phyloP scores from a whole-genome alignment of 192 early-diverging fungal genomes.

The Coemansia sp. region DNA sequence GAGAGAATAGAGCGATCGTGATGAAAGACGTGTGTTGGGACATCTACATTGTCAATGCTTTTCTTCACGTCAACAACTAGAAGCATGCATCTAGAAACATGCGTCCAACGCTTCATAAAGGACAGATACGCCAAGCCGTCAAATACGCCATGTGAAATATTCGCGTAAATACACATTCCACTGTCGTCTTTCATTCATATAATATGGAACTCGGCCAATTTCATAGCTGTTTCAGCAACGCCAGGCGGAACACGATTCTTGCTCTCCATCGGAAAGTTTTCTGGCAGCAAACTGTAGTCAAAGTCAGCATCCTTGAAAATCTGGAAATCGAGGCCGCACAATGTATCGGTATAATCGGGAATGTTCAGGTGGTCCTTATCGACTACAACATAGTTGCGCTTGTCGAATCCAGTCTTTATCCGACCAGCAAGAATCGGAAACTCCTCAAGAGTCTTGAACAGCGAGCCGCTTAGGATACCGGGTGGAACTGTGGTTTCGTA shows the following conservation, averaged over 20 bases:
- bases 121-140: conserved; percentile 14
- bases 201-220: conserved; percentile 10
- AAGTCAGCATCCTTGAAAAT: conserved; percentile 8
- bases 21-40: background rate
- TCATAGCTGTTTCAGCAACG: background rate
- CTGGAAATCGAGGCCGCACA: conserved; percentile 5
- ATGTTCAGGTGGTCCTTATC: conserved; percentile 21
- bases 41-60: background rate
- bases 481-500: conserved; percentile 19
- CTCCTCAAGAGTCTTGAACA: conserved; percentile 12
- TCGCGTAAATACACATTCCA: conserved; percentile 20
- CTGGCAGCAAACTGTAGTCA: conserved; percentile 3
- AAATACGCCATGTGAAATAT: conserved; percentile 9
- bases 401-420: background rate
- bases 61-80: background rate
- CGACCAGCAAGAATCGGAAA: conserved; percentile 25
- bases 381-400: background rate
- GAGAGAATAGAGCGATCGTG: background rate
- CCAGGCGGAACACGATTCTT: background rate
- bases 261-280: background rate
- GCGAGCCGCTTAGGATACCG: conserved; percentile 7
- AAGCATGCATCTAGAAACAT: background rate
- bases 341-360: conserved; percentile 21
- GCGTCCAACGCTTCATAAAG: conserved; percentile 27
- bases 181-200: conserved; percentile 21